A percentile compares a stretch with the other conserved stretches of the same genome.
phyloP scores from a whole-genome alignment of 2,329 filamentous ascomycete species.

The Pestalotiopsis sp. region DNA sequence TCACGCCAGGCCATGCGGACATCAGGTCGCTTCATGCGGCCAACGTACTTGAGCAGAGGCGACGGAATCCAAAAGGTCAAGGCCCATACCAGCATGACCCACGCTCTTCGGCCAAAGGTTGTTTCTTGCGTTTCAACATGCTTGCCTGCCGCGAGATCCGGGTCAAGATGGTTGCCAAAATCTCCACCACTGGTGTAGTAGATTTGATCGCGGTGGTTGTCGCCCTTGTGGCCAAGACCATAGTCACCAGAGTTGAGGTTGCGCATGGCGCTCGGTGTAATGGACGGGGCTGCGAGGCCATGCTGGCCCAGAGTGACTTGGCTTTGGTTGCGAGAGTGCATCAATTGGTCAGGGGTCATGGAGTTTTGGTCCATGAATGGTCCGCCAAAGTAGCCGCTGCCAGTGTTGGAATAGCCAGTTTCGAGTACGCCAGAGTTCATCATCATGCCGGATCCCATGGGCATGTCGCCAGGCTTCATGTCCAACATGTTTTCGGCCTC shows the following conservation, averaged over 20 bases:
- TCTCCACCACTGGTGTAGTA: conserved; percentile 76
- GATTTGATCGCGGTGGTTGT: conserved; percentile 72
- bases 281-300: conserved; percentile 52
- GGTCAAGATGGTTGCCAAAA: conserved; percentile 71
- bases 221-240: conserved; percentile 84
- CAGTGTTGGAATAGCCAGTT: conserved; percentile 69
- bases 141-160: conserved; percentile 77
- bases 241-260: conserved; percentile 76
- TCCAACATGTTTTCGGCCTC: conserved; percentile 97
- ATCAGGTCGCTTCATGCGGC: conserved; percentile 96
- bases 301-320: conserved; percentile 40
- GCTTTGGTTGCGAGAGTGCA: conserved; percentile 62
- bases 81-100: conserved; percentile 83
- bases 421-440: conserved; percentile 62
- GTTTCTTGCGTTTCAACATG: conserved; percentile 73
- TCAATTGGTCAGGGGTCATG: conserved; percentile 73
- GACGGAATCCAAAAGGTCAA: conserved; percentile 96
- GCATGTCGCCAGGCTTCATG: conserved; percentile 64
- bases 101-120: conserved; percentile 67
- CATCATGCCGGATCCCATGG: conserved; percentile 33
- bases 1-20: conserved; percentile 98
- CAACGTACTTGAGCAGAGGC: conserved; percentile 75
- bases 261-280: conserved; percentile 60
- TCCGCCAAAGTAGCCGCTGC: conserved; percentile 72
- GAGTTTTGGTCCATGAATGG: conserved; percentile 63